phyloP scores from a whole-genome alignment of 148 eudicot species.

The Mesembryanthemum crystallinum region DNA sequence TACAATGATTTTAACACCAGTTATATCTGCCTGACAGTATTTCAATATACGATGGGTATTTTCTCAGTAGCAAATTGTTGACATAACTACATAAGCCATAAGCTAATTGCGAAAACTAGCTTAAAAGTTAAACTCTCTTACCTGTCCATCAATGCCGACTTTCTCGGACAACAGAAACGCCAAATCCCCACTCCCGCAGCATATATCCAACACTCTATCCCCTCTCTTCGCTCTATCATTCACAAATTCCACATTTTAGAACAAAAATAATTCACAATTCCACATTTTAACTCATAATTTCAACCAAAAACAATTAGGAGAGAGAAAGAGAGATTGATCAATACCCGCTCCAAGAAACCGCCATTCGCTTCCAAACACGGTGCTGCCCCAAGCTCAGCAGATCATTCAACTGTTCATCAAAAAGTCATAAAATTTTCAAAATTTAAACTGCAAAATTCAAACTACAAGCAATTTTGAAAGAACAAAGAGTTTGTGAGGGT shows the following conservation, averaged over 20 bases:
- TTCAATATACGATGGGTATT: too few species aligned
- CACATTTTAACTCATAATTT: not conserved
- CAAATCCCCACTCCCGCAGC: constrained; percentile 99
- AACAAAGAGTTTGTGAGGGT: not conserved
- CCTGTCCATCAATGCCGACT: constrained; percentile 87
- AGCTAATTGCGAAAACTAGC: not conserved
- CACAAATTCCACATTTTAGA: not conserved
- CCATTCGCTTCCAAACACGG: constrained; percentile 92
- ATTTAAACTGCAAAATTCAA: not conserved
- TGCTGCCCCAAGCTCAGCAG: constrained; percentile 83
- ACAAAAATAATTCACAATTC: not conserved
- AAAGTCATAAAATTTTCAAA: not conserved
- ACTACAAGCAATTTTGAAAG: not conserved
- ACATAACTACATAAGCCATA: not conserved
- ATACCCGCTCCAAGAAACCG: constrained; percentile 94
- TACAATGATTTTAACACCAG: too few species aligned
- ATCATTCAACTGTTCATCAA: constrained; percentile 66
- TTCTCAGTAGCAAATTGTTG: too few species aligned
- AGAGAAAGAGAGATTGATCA: not conserved
- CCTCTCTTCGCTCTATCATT: constrained; percentile 68
- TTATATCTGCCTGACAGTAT: too few species aligned
- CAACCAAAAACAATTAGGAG: not conserved
- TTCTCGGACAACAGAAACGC: constrained; percentile 83
- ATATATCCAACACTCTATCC: constrained; percentile 74
- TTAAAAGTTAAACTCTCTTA: constrained; percentile 19